These are phyloP conservation scores for Claviceps monticola DNA, from an alignment of 2,329 filamentous ascomycete species.

Conservation along the genomic window DNA sequence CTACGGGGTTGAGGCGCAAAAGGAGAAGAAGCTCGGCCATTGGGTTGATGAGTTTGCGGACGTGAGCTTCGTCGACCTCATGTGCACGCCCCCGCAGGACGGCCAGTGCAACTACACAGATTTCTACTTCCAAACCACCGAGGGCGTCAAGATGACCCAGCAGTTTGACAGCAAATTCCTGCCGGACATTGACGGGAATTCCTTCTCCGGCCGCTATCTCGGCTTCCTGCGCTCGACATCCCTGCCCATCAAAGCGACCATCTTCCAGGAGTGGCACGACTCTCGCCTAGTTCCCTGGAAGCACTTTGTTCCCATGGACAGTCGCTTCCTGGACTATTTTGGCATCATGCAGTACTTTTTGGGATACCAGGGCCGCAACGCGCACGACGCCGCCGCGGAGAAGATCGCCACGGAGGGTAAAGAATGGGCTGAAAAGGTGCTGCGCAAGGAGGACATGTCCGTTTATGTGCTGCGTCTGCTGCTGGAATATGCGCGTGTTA, in stretches of 20 bases:
- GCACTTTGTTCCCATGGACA: constrained; percentile 72
- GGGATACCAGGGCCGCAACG: constrained; percentile 34
- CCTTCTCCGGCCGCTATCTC: constrained; percentile 54
- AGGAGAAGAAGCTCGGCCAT: constrained; percentile 28
- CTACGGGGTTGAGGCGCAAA: constrained; percentile 34
- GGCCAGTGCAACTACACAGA: constrained; percentile 34
- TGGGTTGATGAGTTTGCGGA: constrained; percentile 38
- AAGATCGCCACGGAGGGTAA: constrained; percentile 52
- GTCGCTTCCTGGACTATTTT: constrained; percentile 56
- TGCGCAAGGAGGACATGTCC: constrained; percentile 60
- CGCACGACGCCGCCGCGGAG: constrained; percentile 44
- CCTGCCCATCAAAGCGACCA: constrained; percentile 61
- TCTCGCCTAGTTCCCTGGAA: constrained; percentile 60
- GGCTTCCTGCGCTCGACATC: constrained; percentile 56
- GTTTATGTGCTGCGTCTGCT: constrained; percentile 54
- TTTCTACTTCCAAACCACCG: constrained; percentile 26
- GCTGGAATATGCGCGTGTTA: constrained; percentile 46
- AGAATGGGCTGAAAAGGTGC: constrained; percentile 53
- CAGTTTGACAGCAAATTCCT: constrained; percentile 55
- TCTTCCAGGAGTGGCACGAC: constrained; percentile 75
- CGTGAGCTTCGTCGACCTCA: constrained; percentile 39
- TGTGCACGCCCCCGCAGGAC: constrained; percentile 27
- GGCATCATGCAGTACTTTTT: constrained; percentile 63
- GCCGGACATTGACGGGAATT: constrained; percentile 65
- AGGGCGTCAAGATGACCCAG: constrained; percentile 29